A percentile compares a stretch with the other conserved stretches of the same genome.
Evolutionary conservation across 495 filamentous ascomycete species (phyloP).

Genomic region (Penicillium goetzii): DNA sequence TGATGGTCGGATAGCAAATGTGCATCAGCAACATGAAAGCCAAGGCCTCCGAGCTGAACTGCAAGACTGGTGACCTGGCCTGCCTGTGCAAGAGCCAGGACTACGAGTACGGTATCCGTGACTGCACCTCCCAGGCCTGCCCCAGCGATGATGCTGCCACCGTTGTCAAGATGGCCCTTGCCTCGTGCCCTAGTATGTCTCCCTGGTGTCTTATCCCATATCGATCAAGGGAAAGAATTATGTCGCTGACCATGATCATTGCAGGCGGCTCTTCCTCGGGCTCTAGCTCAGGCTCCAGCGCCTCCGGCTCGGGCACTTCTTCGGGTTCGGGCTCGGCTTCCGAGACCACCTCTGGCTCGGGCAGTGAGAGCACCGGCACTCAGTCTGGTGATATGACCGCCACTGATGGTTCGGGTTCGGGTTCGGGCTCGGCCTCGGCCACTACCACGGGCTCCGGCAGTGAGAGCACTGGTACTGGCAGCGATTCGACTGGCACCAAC

Average conservation of each 20-base stretch:
- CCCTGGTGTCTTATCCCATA: background rate
- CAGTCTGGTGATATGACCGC: constrained; percentile 5
- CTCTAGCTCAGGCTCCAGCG: constrained; percentile 24
- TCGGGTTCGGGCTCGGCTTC: background rate
- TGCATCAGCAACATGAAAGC: constrained; percentile 75
- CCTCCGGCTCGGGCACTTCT: constrained; percentile 28
- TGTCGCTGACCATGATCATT: constrained; percentile 9
- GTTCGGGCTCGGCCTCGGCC: background rate
- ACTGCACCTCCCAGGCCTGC: constrained; percentile 76
- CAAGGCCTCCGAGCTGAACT: constrained; percentile 63
- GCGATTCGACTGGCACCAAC: constrained; percentile 11
- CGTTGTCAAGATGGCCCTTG: constrained; percentile 42
- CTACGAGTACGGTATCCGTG: constrained; percentile 76
- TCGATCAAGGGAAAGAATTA: background rate
- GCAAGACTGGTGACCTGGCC: constrained; percentile 54
- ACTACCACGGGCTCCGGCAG: constrained; percentile 12
- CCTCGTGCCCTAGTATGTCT: constrained; percentile 36
- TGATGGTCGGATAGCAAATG: constrained; percentile 53
- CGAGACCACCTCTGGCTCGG: background rate
- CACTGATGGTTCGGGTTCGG: constrained; percentile 11
- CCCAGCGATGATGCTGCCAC: constrained; percentile 44
- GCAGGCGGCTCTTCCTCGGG: constrained; percentile 21
- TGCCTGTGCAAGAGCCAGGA: constrained; percentile 73
- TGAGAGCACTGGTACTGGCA: constrained; percentile 21
- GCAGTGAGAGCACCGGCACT: constrained; percentile 20